Evolutionary conservation across 352 stramenopile genomes (phyloP).

Genomic region (Pythium insidiosum): DNA sequence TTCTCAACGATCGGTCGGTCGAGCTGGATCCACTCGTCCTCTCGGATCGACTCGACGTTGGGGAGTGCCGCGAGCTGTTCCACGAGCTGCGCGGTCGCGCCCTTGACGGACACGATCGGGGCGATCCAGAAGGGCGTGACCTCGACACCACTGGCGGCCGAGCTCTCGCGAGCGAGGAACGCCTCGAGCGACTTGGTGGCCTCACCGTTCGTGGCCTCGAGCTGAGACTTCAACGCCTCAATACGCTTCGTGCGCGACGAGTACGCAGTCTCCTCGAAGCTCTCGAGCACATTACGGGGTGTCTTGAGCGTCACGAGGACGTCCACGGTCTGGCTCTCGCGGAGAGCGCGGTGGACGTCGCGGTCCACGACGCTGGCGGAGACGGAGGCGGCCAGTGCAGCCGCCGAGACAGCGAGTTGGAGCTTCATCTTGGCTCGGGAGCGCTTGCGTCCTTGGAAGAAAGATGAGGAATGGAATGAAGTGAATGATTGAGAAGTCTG

Average conservation of each 20-base stretch:
- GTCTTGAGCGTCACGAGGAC: constrained; percentile 17
- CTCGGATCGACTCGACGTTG: constrained; percentile 7
- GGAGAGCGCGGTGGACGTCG: constrained; percentile 15
- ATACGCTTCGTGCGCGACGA: constrained; percentile 9
- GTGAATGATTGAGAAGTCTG: not conserved
- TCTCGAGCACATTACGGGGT: constrained; percentile 7
- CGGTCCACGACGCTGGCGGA: constrained; percentile 3
- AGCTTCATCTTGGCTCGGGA: constrained; percentile 6
- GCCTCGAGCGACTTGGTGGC: constrained; percentile 8
- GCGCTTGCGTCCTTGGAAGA: no score
- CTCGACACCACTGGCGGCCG: no score
- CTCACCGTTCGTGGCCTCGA: constrained; percentile 2
- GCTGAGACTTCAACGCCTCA: constrained; percentile 5
- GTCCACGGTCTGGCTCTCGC: constrained; percentile 7
- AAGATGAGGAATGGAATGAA: not conserved
- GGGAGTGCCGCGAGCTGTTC: constrained; percentile 13
- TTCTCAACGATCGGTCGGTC: not conserved
- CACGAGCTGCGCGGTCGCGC: constrained; percentile 14
- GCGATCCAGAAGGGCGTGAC: constrained; percentile 24
- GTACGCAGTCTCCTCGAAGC: constrained; percentile 7
- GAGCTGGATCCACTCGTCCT: constrained; percentile 9
- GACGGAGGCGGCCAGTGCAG: not conserved
- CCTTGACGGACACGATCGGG: constrained; percentile 19
- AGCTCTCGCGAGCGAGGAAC: no score
- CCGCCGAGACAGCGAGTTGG: constrained; percentile 2